A percentile compares a stretch with the other conserved stretches of the same genome.
Evolutionary conservation across 75 land plant genomes (phyloP).

Genomic region (Pinus albicaulis): DNA sequence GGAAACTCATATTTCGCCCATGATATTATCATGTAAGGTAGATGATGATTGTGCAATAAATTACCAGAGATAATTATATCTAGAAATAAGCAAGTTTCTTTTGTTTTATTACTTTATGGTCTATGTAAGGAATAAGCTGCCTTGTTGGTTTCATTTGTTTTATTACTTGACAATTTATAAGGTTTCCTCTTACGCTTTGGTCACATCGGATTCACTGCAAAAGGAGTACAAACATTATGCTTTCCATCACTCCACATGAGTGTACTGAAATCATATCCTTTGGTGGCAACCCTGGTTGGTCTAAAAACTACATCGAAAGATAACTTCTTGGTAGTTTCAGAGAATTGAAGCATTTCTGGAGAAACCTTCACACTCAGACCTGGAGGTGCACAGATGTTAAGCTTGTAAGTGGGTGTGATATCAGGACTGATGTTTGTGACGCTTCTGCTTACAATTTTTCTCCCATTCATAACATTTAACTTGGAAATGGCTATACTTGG

Average conservation of each 20-base stretch:
- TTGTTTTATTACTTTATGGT: too few relatives aligned
- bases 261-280: slow-evolving; percentile 41
- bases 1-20: too few relatives aligned
- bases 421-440: slow-evolving; percentile 52
- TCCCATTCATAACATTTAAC: slow-evolving; percentile 14
- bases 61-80: too few relatives aligned
- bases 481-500: slow-evolving; percentile 63
- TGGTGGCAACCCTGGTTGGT: not conserved
- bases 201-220: slow-evolving; percentile 23
- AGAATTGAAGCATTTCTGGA: slow-evolving; percentile 49
- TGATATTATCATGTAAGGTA: too few relatives aligned
- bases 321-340: slow-evolving; percentile 17
- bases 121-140: too few relatives aligned
- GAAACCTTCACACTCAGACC: slow-evolving; percentile 40
- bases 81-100: too few relatives aligned
- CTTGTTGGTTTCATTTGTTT: too few relatives aligned
- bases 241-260: slow-evolving; percentile 57
- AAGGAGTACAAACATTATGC: slow-evolving; percentile 52
- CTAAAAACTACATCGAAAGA: slow-evolving; percentile 43
- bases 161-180: too few relatives aligned
- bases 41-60: too few relatives aligned
- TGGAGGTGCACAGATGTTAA: slow-evolving; percentile 22
- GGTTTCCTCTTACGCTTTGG: not conserved
- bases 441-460: slow-evolving; percentile 31
- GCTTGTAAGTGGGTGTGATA: slow-evolving; percentile 39